These are phyloP conservation scores for Camellia lanceoleosa DNA, from an alignment of 148 eudicot species.

Conservation along the genomic window DNA sequence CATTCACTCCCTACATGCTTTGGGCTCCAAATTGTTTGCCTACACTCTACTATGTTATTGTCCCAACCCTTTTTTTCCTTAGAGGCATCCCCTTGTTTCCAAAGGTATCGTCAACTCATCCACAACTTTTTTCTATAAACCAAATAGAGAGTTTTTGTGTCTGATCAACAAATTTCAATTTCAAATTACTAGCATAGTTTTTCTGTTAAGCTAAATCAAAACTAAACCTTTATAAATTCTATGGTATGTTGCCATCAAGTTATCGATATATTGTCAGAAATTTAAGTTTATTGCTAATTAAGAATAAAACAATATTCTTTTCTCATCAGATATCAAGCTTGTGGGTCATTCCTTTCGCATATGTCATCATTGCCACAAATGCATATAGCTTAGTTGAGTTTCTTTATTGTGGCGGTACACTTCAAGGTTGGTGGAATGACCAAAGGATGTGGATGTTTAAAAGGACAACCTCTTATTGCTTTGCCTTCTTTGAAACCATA, in stretches of 20 bases:
- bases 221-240: not conserved
- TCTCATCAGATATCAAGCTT: constrained; percentile 38
- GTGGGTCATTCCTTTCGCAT: constrained; percentile 48
- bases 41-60: constrained; percentile 18
- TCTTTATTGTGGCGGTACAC: constrained; percentile 35
- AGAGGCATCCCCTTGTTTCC: constrained; percentile 25
- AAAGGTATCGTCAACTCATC: constrained; percentile 12
- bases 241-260: not conserved
- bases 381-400: constrained; percentile 42
- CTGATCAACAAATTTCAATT: too few species aligned
- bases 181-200: too few species aligned
- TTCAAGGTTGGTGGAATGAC: constrained; percentile 57
- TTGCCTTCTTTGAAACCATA: constrained; percentile 33
- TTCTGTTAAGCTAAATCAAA: too few species aligned
- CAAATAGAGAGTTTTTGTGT: not conserved
- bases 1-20: constrained; percentile 8
- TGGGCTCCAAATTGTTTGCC: constrained; percentile 31
- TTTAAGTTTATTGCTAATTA: not conserved
- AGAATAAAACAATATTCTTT: not conserved
- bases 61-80: constrained; percentile 21
- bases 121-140: not conserved
- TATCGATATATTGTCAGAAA: not conserved
- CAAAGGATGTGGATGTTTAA: constrained; percentile 64
- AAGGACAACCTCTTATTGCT: constrained; percentile 41
- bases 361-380: constrained; percentile 24